Evolutionary conservation across 768 basidiomycete genomes (phyloP), one percentile per base, ranked within the genome.

Genomic region (Xanthoconium stramineum): DNA sequence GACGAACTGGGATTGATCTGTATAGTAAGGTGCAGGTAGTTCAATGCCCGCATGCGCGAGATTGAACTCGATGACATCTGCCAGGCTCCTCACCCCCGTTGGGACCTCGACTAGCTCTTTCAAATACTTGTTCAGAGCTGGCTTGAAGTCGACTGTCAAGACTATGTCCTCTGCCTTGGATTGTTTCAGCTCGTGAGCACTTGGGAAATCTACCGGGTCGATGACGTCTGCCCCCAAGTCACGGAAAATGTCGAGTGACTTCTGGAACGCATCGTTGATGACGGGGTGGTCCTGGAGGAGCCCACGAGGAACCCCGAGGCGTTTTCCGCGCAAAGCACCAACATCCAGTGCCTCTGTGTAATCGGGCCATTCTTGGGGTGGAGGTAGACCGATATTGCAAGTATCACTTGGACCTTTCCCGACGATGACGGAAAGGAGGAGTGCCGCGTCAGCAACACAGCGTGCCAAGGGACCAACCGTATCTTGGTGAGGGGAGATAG

Each of bases 121-220:
- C 29, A 80, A 75, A 55, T 82, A 87, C 20, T 69, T 69, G 55
- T 83, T 76, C 1, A 69, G 42, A 33, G 59, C 66, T 38, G 78
- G 81, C 73, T 85, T 87, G 69, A 87, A 83, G 59, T 87, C 86
- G 1, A 74, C 71, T 19, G 77, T 69, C 39, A 84, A 61, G 2
- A 86, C 83, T 19, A 79, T 66, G 3, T 74, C 79, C 64, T 86
- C 83, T 53, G 83, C 82, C n/a, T 76, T 75, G 0, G 78, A 80
- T 3, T 53, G 56, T 28, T 74, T 58, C 30, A 84, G 72, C 50
- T 81, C 82, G 0, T 77, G 70, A 1, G 78, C 79, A 43, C 80
- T 79, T 0, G 84, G 82, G 20, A 87, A 70, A 59, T 86, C 82
- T 1, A 83, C 83, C 0, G 84, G 84, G 62, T 88, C 86, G 4